phyloP scores from a whole-genome alignment of 2,329 filamentous ascomycete genomes.

The Aspergillus aculeatus region DNA sequence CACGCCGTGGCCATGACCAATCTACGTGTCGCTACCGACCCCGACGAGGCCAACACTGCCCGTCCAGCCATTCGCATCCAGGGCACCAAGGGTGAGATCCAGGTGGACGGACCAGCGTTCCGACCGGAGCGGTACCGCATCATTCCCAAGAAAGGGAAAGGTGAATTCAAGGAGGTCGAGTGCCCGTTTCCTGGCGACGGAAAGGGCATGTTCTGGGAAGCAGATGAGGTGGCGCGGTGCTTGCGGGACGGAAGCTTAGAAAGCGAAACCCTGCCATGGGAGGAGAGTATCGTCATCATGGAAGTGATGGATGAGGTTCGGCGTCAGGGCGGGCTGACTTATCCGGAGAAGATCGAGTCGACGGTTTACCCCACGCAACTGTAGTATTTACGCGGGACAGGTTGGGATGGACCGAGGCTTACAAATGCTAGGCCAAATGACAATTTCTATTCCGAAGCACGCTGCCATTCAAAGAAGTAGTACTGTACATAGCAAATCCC shows the following conservation, averaged over 20 bases:
- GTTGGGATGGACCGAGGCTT: neutral
- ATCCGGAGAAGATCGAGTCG: conserved; percentile 66
- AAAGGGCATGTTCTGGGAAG: conserved; percentile 87
- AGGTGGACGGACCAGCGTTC: conserved; percentile 71
- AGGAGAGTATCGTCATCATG: conserved; percentile 84
- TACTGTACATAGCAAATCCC: conserved; percentile 35
- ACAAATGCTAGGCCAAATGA: neutral
- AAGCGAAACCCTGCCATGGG: conserved; percentile 67
- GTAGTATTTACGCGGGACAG: conserved; percentile 15
- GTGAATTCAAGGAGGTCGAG: conserved; percentile 45
- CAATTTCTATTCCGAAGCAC: conserved; percentile 10
- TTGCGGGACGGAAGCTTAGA: conserved; percentile 74
- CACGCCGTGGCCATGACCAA: conserved; percentile 71
- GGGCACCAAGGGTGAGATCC: conserved; percentile 77
- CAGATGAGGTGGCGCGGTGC: conserved; percentile 73
- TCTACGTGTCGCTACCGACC: conserved; percentile 61
- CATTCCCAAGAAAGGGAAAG: conserved; percentile 53
- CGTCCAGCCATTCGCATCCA: conserved; percentile 74
- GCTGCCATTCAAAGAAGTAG: conserved; percentile 18
- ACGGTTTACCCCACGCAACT: conserved; percentile 52
- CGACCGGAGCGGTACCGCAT: conserved; percentile 65
- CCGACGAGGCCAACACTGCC: conserved; percentile 59
- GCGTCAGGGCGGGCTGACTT: conserved; percentile 60
- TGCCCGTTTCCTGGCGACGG: conserved; percentile 57
- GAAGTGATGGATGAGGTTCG: conserved; percentile 71